phyloP scores from a whole-genome alignment of 1,139 yeast species.

The Kodamaea anthophila region DNA sequence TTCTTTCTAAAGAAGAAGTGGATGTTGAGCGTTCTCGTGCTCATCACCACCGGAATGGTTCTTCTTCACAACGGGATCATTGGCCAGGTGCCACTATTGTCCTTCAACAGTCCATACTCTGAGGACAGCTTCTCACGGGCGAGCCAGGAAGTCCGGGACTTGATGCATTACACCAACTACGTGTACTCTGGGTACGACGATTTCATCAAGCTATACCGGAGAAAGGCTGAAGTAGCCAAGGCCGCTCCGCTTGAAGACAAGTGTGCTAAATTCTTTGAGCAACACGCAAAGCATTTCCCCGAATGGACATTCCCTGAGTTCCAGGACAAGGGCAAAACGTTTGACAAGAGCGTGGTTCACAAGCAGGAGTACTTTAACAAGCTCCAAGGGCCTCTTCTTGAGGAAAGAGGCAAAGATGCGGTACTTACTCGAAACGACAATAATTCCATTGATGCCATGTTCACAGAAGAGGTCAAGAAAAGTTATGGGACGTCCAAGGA shows the following conservation, averaged over 20 bases:
- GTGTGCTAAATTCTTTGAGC: constrained; percentile 26
- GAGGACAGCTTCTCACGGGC: background rate
- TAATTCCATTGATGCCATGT: constrained; percentile 15
- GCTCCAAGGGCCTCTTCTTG: constrained; percentile 7
- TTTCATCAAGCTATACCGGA: constrained; percentile 13
- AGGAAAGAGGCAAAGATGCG: constrained; percentile 8
- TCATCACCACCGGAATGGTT: no score
- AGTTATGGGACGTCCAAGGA: constrained; percentile 18
- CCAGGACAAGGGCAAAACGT: constrained; percentile 11
- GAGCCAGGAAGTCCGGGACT: constrained; percentile 11
- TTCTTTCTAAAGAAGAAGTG: no score
- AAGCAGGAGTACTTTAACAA: constrained; percentile 16
- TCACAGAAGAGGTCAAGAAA: constrained; percentile 11
- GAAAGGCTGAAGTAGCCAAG: constrained; percentile 11
- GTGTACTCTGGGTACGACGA: constrained; percentile 19
- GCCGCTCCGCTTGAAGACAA: constrained; percentile 17
- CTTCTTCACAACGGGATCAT: no score
- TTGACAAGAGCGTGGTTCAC: constrained; percentile 26
- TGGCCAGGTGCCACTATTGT: no score
- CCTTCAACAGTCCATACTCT: no score
- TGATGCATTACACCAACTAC: constrained; percentile 29
- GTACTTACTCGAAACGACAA: constrained; percentile 16
- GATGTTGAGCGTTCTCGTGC: no score
- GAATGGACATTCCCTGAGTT: constrained; percentile 21
- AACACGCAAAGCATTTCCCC: constrained; percentile 16